Percentiles rank a stretch among this genome's conserved stretches.
Evolutionary conservation across 2,329 filamentous ascomycete genomes (phyloP).

Genomic region (Ophiostoma quercus): DNA sequence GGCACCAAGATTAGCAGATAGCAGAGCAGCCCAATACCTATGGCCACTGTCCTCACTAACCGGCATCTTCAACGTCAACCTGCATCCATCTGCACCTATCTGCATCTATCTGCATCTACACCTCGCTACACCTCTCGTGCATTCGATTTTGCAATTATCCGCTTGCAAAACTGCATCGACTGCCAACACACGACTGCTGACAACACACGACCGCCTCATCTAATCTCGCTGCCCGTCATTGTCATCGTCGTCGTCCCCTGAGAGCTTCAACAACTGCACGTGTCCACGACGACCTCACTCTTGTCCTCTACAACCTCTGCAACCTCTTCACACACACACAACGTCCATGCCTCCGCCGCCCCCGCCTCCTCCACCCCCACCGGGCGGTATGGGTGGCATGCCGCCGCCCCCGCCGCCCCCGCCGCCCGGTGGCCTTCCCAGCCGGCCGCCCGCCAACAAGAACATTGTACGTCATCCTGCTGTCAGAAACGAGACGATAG

Average conservation of each 20-base stretch:
- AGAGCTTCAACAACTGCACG: background rate
- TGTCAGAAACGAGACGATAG: no score
- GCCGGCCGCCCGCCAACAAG: conserved; percentile 51
- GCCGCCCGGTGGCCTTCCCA: conserved; percentile 58
- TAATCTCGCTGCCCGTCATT: background rate
- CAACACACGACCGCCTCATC: background rate
- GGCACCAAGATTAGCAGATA: conserved; percentile 6
- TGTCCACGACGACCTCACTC: background rate
- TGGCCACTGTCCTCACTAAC: background rate
- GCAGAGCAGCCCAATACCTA: background rate
- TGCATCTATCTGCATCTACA: no score
- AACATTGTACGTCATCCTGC: conserved; percentile 23
- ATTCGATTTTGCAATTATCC: background rate
- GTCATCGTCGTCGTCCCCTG: background rate
- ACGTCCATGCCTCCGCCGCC: conserved; percentile 27
- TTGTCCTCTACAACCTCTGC: background rate
- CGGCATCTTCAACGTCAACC: background rate
- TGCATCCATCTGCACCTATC: background rate
- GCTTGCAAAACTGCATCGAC: background rate
- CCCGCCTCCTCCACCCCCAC: conserved; percentile 26
- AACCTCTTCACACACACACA: background rate
- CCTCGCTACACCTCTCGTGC: background rate
- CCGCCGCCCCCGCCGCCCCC: conserved; percentile 47
- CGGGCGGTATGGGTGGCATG: conserved; percentile 32
- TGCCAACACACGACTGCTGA: background rate